Percentiles rank a stretch among this genome's conserved stretches.
phyloP scores from a whole-genome alignment of 179 eudicot species.

The Corrigiola litoralis region DNA sequence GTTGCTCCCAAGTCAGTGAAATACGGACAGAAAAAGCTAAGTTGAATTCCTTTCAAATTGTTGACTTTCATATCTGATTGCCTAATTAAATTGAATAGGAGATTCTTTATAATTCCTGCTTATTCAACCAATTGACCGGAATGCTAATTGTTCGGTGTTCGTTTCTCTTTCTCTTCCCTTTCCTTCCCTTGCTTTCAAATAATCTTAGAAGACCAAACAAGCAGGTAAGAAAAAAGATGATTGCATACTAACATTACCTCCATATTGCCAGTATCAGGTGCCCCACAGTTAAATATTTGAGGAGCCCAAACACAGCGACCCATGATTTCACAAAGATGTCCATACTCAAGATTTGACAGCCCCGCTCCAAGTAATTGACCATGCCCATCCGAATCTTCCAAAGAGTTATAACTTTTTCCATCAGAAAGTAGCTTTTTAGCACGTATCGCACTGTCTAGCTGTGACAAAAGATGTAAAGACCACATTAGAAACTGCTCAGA shows the following conservation, averaged over 20 bases:
- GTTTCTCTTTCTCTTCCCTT: too few relatives aligned
- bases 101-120: too few relatives aligned
- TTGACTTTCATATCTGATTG: too few relatives aligned
- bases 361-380: conserved; percentile 69
- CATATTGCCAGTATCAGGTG: conserved; percentile 99
- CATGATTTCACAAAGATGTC: conserved; percentile 94
- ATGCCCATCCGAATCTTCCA: conserved; percentile 17
- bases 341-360: conserved; percentile 93
- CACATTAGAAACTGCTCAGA: not conserved
- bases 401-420: conserved; percentile 33
- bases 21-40: too few relatives aligned
- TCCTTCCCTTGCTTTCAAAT: too few relatives aligned
- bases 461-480: conserved; percentile 9
- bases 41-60: too few relatives aligned
- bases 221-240: too few relatives aligned
- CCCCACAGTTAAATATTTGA: conserved; percentile 95
- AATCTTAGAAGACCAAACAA: too few relatives aligned
- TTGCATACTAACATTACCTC: conserved; percentile 67
- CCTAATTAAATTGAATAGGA: too few relatives aligned
- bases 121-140: too few relatives aligned
- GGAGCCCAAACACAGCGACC: conserved; percentile 97
- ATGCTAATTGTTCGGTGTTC: too few relatives aligned
- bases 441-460: conserved; percentile 88
- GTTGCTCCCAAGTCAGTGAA: too few relatives aligned
- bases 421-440: conserved; percentile 59